Percentiles rank a stretch among this genome's conserved stretches.
Conservation (phyloP, 176 grass and related monocot genomes). For the Eragrostis nindensis region DNA sequence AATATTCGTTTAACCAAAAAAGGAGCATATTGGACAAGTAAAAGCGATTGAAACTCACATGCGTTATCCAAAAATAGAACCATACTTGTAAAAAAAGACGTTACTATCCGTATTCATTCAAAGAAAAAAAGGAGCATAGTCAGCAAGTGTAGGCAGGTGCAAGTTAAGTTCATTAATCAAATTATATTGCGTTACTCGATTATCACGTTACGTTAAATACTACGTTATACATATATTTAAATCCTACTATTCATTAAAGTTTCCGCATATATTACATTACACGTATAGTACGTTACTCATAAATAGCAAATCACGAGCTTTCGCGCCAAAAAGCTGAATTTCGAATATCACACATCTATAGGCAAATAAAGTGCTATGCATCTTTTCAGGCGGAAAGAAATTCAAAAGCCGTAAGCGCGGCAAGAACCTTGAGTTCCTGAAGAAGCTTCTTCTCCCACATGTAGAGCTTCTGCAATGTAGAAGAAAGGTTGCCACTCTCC, state of each 20-base stretch:
- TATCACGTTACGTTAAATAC: too few species aligned
- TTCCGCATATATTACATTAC: too few species aligned
- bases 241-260: too few species aligned
- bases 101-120: neutral
- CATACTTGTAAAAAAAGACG: too few species aligned
- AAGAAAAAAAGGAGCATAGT: neutral
- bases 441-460: slow-evolving; percentile 91
- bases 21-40: too few species aligned
- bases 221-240: too few species aligned
- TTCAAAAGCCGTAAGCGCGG: slow-evolving; percentile 20
- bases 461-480: slow-evolving; percentile 72
- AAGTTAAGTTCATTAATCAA: neutral
- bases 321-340: neutral
- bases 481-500: slow-evolving; percentile 56
- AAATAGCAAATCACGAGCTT: slow-evolving; percentile 24
- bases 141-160: neutral
- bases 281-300: neutral
- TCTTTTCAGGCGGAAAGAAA: neutral
- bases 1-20: too few species aligned
- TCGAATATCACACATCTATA: slow-evolving; percentile 13
- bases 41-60: too few species aligned
- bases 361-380: neutral
- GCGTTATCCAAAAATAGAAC: too few species aligned
- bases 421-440: slow-evolving; percentile 77
- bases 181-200: neutral